Base-by-base conservation (phyloP, 805 yeast species). In the Clavispora asparagi region DNA sequence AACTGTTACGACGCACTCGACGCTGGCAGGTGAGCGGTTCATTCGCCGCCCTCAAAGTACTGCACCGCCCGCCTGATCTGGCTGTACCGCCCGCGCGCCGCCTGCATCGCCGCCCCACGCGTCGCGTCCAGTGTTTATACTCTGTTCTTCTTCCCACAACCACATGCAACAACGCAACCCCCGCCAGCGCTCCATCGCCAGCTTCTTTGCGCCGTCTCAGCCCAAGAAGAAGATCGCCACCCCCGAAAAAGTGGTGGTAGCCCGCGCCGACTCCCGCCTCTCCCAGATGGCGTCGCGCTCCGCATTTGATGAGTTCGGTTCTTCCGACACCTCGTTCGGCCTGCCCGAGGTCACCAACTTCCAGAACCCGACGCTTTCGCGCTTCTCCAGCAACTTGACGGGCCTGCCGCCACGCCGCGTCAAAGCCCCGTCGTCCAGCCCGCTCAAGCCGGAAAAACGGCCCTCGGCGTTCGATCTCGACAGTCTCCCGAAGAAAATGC, bases 291-390 rank as follows among this genome's bases (percentile, higher is more conserved):
- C 44, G 30, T 38, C 44, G 26, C 51, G 49, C 29, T 51, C 56
- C 12, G 53, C 53, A 12, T 54, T 54, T 17, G 57, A 54, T 16
- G 57, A 54, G 39, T 39, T 48, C 11, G 50, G 50, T 13, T 48
- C 53, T 44, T 54, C 57, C 13, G 72, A 67, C 41, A 68, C 70
- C 7, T 68, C 75, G 1, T 61, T 64, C 43, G 70, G 56, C n/a
- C 64, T 71, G 5, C 64, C 69, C 0, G 74, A 68, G 46, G 53
- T 68, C 14, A 61, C 57, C 29, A 71, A 70, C 55, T 70, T 70
- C 55, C 54, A 63, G 42, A 68, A 63, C 45, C 71, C 73, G 12
- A 46, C 52, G 13, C 44, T 67, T 30, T 48, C 57, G 29, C 46
- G 41, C 28, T 41, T 43, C 25, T 38, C 50, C 13, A 43, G 51